Conservation (phyloP, 352 stramenopile genomes). For the Globisporangium viniferum region DNA sequence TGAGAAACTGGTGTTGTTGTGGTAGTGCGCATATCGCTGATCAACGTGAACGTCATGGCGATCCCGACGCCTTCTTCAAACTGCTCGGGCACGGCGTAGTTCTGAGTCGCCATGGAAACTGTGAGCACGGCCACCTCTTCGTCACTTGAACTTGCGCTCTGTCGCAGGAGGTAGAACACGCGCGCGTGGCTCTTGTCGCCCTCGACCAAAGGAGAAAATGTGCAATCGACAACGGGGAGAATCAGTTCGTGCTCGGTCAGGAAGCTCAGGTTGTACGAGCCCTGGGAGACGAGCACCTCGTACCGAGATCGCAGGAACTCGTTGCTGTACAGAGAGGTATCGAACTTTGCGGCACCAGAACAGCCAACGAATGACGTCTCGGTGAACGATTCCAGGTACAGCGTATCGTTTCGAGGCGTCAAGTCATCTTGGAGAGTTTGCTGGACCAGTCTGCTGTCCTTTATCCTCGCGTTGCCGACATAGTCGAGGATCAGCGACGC, state of each 20-base stretch:
- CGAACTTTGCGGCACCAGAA: not conserved
- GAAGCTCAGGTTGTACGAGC: slow-evolving; percentile 19
- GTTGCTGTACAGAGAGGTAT: slow-evolving; percentile 6
- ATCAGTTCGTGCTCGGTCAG: slow-evolving; percentile 27
- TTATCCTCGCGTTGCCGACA: slow-evolving; percentile 21
- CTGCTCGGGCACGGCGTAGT: slow-evolving; percentile 3
- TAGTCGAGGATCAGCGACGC: slow-evolving; percentile 29
- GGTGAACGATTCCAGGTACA: slow-evolving; percentile 28
- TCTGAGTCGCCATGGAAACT: not conserved
- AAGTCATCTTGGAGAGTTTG: slow-evolving; percentile 16
- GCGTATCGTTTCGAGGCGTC: slow-evolving; percentile 27
- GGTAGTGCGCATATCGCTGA: slow-evolving; percentile 11
- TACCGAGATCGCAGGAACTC: slow-evolving; percentile 8
- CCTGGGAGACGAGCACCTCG: slow-evolving; percentile 3
- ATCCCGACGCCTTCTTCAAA: not conserved
- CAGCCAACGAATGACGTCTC: slow-evolving; percentile 23
- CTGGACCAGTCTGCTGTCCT: slow-evolving; percentile 31
- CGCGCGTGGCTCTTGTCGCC: not conserved
- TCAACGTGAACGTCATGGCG: slow-evolving; percentile 4
- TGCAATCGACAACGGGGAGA: slow-evolving; percentile 22
- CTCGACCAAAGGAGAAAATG: not conserved
- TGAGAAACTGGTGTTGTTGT: not conserved
- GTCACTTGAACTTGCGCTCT: not conserved
- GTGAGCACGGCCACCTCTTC: slow-evolving; percentile 1
- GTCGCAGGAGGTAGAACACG: slow-evolving; percentile 1